Conservation (phyloP, 2,329 filamentous ascomycete species). For the Fusarium avenaceum region DNA sequence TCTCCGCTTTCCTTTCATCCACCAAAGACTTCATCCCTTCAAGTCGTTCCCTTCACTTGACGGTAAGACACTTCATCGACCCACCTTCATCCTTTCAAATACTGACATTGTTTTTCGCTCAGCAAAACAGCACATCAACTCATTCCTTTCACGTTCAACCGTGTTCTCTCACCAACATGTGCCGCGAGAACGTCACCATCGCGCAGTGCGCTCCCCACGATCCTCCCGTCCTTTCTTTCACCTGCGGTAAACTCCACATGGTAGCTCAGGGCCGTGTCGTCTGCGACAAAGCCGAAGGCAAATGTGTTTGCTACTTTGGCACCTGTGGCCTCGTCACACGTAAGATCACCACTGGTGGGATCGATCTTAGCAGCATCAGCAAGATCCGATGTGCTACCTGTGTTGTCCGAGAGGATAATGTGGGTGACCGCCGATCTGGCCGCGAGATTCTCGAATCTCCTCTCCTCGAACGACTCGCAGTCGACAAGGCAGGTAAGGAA, state of each 20-base stretch:
- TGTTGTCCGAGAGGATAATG: slow-evolving; percentile 31
- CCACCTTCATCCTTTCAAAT: not conserved
- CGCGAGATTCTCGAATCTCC: slow-evolving; percentile 34
- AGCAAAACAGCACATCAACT: not conserved
- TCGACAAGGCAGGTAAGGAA: not conserved
- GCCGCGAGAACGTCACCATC: slow-evolving; percentile 38
- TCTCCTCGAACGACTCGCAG: slow-evolving; percentile 19
- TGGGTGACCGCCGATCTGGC: slow-evolving; percentile 21
- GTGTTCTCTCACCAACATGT: slow-evolving; percentile 36
- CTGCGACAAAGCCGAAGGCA: slow-evolving; percentile 30
- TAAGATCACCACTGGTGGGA: not conserved
- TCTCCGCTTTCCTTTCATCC: not conserved
- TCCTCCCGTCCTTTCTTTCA: slow-evolving; percentile 10
- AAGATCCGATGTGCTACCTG: slow-evolving; percentile 38
- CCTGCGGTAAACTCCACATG: slow-evolving; percentile 47
- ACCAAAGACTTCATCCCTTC: not conserved
- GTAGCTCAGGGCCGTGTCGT: slow-evolving; percentile 27
- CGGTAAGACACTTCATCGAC: not conserved
- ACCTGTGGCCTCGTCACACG: slow-evolving; percentile 40
- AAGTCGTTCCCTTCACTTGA: not conserved
- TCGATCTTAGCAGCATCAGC: slow-evolving; percentile 20
- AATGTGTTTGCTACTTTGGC: slow-evolving; percentile 45
- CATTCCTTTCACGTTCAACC: not conserved
- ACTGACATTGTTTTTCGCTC: not conserved
- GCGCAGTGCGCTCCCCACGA: slow-evolving; percentile 41